A percentile compares a stretch with the other conserved stretches of the same genome.
Evolutionary conservation across 129 eudicot species (phyloP).

Genomic region (Lactuca saligna): DNA sequence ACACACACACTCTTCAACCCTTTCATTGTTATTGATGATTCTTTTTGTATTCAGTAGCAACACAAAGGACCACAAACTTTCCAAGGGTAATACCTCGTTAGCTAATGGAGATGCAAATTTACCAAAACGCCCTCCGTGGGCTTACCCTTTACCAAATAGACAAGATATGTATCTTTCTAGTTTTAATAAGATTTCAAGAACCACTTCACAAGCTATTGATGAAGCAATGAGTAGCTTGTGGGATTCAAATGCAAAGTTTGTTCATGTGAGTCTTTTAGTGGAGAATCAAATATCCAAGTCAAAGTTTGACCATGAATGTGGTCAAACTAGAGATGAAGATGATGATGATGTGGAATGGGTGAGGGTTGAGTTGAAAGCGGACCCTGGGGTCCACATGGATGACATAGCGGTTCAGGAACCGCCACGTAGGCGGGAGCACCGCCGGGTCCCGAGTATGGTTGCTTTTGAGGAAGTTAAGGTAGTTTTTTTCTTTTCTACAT

Average conservation of each 20-base stretch:
- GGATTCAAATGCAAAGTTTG: slow-evolving; percentile 96
- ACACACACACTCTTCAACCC: not conserved
- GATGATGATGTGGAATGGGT: slow-evolving; percentile 58
- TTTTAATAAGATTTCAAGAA: slow-evolving; percentile 84
- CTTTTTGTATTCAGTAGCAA: slow-evolving; percentile 3
- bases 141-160: slow-evolving; percentile 75
- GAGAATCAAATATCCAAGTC: slow-evolving; percentile 44
- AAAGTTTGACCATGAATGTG: slow-evolving; percentile 35
- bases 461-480: slow-evolving; percentile 99
- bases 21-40: not conserved
- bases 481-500: not conserved
- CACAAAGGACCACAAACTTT: slow-evolving; percentile 84
- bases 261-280: slow-evolving; percentile 67
- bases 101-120: slow-evolving; percentile 93
- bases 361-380: slow-evolving; percentile 84
- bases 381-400: slow-evolving; percentile 91
- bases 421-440: slow-evolving; percentile 84
- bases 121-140: slow-evolving; percentile 99
- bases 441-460: slow-evolving; percentile 95
- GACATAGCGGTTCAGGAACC: slow-evolving; percentile 90
- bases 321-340: slow-evolving; percentile 38
- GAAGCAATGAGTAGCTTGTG: slow-evolving; percentile 89
- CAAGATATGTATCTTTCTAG: slow-evolving; percentile 68
- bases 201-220: slow-evolving; percentile 94
- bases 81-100: slow-evolving; percentile 87